These are phyloP conservation scores for Sophora flavescens DNA, from an alignment of 306 rosid species.

Conservation along the genomic window DNA sequence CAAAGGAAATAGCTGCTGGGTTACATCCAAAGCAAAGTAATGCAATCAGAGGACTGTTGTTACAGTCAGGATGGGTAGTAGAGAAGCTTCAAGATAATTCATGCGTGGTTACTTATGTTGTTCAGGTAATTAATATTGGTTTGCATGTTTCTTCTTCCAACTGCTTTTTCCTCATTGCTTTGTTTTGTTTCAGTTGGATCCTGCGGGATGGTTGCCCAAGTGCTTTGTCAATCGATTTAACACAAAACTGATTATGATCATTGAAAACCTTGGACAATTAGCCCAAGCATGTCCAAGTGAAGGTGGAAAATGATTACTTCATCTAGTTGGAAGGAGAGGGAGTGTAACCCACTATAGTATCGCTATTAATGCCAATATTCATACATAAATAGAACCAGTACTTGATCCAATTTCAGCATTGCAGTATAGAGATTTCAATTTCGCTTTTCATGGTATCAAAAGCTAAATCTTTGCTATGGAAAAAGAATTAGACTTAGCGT, in stretches of 20 bases:
- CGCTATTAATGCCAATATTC: slow-evolving; percentile 27
- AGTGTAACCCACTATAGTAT: slow-evolving; percentile 10
- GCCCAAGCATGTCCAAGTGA: slow-evolving; percentile 72
- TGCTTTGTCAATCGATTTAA: slow-evolving; percentile 86
- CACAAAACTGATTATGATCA: slow-evolving; percentile 84
- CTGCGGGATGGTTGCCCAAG: slow-evolving; percentile 92
- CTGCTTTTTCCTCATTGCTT: not conserved
- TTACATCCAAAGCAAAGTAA: slow-evolving; percentile 82
- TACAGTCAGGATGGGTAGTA: slow-evolving; percentile 94
- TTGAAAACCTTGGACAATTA: slow-evolving; percentile 77
- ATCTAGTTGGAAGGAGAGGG: slow-evolving; percentile 27
- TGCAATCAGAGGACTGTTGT: slow-evolving; percentile 81
- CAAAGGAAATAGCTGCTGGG: slow-evolving; percentile 91
- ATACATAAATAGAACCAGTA: slow-evolving; percentile 17
- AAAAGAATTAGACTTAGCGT: not conserved
- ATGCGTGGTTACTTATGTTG: slow-evolving; percentile 83
- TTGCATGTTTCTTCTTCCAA: not conserved
- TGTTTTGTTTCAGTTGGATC: slow-evolving; percentile 82
- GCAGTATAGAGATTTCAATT: not conserved
- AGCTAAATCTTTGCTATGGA: too few species aligned
- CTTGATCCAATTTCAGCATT: slow-evolving; percentile 11
- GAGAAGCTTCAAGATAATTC: slow-evolving; percentile 84
- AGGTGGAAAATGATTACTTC: slow-evolving; percentile 46
- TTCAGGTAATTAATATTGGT: slow-evolving; percentile 63
- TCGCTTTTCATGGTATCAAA: too few species aligned